Evolutionary conservation across 2,329 filamentous ascomycete genomes (phyloP).

Genomic region (Trichoderma sp.): DNA sequence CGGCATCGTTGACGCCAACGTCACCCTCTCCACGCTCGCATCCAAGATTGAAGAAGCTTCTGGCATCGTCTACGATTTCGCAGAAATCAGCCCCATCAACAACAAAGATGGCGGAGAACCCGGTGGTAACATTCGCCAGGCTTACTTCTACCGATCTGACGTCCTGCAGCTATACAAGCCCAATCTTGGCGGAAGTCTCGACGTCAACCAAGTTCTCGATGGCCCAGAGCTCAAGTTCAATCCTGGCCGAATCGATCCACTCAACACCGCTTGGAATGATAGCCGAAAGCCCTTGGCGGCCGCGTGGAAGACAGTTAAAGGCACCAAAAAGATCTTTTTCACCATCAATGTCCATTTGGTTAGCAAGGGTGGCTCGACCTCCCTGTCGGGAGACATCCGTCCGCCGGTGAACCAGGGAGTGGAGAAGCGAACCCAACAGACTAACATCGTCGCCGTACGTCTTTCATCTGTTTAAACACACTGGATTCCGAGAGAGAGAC

Average conservation of each 20-base stretch:
- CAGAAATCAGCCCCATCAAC: slow-evolving; percentile 57
- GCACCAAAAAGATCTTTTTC: slow-evolving; percentile 55
- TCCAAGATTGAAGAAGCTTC: slow-evolving; percentile 48
- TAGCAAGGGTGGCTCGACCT: slow-evolving; percentile 63
- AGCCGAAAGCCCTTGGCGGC: slow-evolving; percentile 67
- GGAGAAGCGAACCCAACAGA: slow-evolving; percentile 53
- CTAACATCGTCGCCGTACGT: slow-evolving; percentile 55
- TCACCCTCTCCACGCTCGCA: slow-evolving; percentile 56
- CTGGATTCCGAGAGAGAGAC: not conserved
- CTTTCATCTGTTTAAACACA: not conserved
- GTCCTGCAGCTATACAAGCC: slow-evolving; percentile 57
- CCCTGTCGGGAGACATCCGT: slow-evolving; percentile 61
- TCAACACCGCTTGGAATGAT: slow-evolving; percentile 55
- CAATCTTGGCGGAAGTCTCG: slow-evolving; percentile 52
- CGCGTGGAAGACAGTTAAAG: slow-evolving; percentile 58
- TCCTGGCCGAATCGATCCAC: slow-evolving; percentile 64
- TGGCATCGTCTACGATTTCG: slow-evolving; percentile 56
- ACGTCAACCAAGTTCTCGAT: slow-evolving; percentile 55
- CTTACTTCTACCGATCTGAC: slow-evolving; percentile 65
- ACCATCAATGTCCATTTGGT: slow-evolving; percentile 69
- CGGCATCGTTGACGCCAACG: slow-evolving; percentile 53
- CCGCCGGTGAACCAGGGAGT: slow-evolving; percentile 65
- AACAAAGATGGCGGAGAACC: slow-evolving; percentile 62
- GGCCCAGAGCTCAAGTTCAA: slow-evolving; percentile 60
- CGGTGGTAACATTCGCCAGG: slow-evolving; percentile 68